Conservation (phyloP, 352 stramenopile species). For the Pythium dissimile region DNA sequence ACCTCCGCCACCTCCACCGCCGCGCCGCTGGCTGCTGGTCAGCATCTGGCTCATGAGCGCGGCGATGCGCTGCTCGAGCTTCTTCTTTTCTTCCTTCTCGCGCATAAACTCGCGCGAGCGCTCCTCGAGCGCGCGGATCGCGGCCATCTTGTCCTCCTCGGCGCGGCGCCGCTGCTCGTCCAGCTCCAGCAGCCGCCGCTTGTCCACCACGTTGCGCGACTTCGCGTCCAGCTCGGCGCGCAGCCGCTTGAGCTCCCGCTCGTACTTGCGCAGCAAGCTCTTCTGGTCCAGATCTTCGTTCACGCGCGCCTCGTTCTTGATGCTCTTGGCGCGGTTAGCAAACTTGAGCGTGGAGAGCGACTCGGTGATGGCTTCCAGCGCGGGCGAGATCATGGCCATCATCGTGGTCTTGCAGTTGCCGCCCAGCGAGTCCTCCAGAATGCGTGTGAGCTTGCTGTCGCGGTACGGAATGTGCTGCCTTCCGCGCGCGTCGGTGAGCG, state of each 20-base stretch:
- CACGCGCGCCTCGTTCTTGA: conserved; percentile 87
- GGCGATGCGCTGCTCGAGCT: conserved; percentile 91
- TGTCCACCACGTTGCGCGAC: conserved; percentile 92
- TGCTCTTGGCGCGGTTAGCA: conserved; percentile 91
- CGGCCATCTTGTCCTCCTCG: conserved; percentile 94
- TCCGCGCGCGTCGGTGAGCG: conserved; percentile 82
- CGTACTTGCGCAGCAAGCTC: conserved; percentile 92
- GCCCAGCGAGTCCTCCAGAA: conserved; percentile 85
- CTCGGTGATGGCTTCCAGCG: conserved; percentile 85
- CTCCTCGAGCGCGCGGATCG: conserved; percentile 89
- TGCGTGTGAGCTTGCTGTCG: conserved; percentile 92
- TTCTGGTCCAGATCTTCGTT: conserved; percentile 95
- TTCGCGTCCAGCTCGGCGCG: conserved; percentile 91
- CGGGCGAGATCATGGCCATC: conserved; percentile 96
- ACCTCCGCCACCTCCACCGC: background rate
- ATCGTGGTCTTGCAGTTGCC: conserved; percentile 96
- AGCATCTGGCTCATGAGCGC: conserved; percentile 93
- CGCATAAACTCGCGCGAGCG: conserved; percentile 92
- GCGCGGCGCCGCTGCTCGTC: conserved; percentile 87
- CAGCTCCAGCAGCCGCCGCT: conserved; percentile 88
- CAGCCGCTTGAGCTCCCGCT: conserved; percentile 92
- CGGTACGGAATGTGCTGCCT: conserved; percentile 92
- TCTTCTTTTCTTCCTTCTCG: conserved; percentile 95
- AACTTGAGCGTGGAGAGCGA: conserved; percentile 94
- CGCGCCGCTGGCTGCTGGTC: conserved; percentile 63